phyloP scores from a whole-genome alignment of 768 basidiomycete species.

The Tricholoma terreum region DNA sequence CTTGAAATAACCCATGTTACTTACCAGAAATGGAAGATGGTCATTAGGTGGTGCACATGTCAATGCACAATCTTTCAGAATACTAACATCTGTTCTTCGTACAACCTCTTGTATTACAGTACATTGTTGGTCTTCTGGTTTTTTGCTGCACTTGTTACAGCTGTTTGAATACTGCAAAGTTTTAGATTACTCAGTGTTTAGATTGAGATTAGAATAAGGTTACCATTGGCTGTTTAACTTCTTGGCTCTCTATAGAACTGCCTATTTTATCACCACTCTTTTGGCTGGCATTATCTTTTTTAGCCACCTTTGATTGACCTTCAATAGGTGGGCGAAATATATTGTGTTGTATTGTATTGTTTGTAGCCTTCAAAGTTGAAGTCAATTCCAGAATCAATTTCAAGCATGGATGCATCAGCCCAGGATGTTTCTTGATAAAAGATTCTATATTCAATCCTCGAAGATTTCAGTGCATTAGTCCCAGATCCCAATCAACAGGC shows the following conservation, averaged over 20 bases:
- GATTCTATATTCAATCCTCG: not conserved
- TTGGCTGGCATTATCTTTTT: not conserved
- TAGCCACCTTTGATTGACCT: not conserved
- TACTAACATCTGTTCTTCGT: not conserved
- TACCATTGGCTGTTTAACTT: not conserved
- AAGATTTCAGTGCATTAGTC: not conserved
- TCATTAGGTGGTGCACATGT: constrained; percentile 7
- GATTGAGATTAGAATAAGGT: not conserved
- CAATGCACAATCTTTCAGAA: not conserved
- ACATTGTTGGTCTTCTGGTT: not conserved
- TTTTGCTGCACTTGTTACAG: not conserved
- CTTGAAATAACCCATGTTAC: not conserved
- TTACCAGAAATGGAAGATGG: not conserved
- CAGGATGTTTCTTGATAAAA: not conserved
- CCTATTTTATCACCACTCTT: not conserved
- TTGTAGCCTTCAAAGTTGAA: not conserved
- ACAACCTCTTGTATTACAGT: not conserved
- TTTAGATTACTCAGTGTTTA: not conserved
- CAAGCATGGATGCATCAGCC: not conserved
- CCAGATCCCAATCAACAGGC: not conserved
- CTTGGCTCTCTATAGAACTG: not conserved
- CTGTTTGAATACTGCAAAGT: not conserved
- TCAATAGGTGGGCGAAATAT: not conserved
- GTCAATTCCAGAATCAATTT: not conserved
- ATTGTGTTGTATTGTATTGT: not conserved